phyloP scores from a whole-genome alignment of 1,139 yeast genomes.

The Debaryomyces coudertii region DNA sequence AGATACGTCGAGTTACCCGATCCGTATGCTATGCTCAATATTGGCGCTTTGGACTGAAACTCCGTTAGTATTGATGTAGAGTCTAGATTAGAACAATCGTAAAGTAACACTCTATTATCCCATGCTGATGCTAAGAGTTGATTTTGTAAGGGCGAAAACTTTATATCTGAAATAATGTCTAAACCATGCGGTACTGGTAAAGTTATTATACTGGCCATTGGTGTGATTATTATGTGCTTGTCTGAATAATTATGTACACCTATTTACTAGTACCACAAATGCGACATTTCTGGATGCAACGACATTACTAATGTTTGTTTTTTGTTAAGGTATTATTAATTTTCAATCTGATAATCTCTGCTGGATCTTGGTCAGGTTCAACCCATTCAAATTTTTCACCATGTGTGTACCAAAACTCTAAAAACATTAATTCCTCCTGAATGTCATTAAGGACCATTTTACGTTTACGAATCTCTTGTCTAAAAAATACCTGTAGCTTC shows the following conservation, averaged over 20 bases:
- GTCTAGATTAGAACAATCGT: conserved; percentile 26
- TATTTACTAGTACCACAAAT: background rate
- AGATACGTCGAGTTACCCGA: conserved; percentile 28
- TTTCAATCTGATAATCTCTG: conserved; percentile 27
- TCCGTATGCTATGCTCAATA: conserved; percentile 22
- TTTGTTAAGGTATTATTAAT: conserved; percentile 3
- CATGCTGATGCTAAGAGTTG: conserved; percentile 46
- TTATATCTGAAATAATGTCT: conserved; percentile 36
- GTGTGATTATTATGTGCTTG: background rate
- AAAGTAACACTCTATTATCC: conserved; percentile 43
- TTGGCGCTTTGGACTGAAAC: conserved; percentile 23
- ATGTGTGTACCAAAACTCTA: conserved; percentile 41
- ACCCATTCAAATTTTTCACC: conserved; percentile 48
- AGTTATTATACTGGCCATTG: conserved; percentile 13
- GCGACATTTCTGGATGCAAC: conserved; percentile 4
- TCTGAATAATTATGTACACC: background rate
- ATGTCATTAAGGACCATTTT: conserved; percentile 37
- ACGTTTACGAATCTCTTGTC: conserved; percentile 30
- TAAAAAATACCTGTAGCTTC: conserved; percentile 25
- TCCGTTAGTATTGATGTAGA: conserved; percentile 15
- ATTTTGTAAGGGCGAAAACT: conserved; percentile 33
- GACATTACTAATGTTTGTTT: background rate
- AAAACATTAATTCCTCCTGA: conserved; percentile 38
- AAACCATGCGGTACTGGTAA: conserved; percentile 24
- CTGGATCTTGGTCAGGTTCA: conserved; percentile 55